Evolutionary conservation across 2,329 filamentous ascomycete species (phyloP), one percentile per base, ranked within the genome.

Genomic region (Grosmannia serpens): DNA sequence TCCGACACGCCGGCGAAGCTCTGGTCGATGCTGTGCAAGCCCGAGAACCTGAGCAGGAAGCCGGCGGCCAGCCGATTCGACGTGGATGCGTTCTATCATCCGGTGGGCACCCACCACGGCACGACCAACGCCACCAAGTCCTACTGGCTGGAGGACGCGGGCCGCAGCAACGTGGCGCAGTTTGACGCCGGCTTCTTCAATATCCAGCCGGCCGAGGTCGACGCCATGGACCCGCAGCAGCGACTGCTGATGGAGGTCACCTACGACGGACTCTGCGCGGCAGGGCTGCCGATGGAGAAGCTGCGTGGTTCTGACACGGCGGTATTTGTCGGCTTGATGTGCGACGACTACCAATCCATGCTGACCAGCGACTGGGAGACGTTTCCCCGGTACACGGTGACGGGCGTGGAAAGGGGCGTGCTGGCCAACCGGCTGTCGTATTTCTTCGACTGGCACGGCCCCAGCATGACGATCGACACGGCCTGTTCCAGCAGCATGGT

Each of bases 101-200:
- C 66, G 0, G 62, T 69, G 29, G 61, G 63, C 24, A 58, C 65
- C 24, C 35, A 33, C 17, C 35, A 56, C n/a, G 49, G 50, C 13
- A 8, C 52, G 9, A 46, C 27, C 50, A 47, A 46, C 26, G 41
- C 24, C 7, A 5, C 3, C 26, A 24, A 47, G 15, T 29, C 53
- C 9, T 52, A 62, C 52, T 55, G 59, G 20, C 60, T 62, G 20
- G 51, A 54, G 13, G 55, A 58, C 49, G 38, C 55, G 17, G 54
- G 46, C 11, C 13, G 15, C 38, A 15, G 33, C 38, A 13, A 41
- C 13, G 22, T 53, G n/a, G 3, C 9, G 8, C 26, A 35, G 26
- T 87, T 86, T 64, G 84, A 87, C 63, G 79, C 81, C 35, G 74
- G 79, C 1, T 86, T 87, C 72, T 87, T 87, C 77, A 84, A 84